Evolutionary conservation across 768 basidiomycete genomes (phyloP), one percentile per base, ranked within the genome.

Genomic region (Suillus variegatus): DNA sequence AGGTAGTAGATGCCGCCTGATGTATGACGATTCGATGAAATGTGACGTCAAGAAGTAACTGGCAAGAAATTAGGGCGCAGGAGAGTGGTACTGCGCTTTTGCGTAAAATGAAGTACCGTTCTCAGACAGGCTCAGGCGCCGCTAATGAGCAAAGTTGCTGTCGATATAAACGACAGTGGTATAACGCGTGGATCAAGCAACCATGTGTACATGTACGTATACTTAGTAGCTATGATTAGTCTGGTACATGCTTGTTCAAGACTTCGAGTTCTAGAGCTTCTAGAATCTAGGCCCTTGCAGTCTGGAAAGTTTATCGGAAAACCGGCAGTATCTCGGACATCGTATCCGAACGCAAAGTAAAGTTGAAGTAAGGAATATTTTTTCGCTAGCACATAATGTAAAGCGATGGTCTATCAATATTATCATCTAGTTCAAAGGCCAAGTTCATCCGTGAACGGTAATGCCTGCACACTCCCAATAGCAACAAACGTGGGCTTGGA

Each of bases 401-500:
- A 43, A 20, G 58, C 58, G 25, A 28, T 60, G 40, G 57, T 60
- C 58, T 60, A 43, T 44, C 25, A 28, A 60, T 43, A 43, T 12
- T 60, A 60, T 60, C 41, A 60, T 60, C 41, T 60, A 60, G 41
- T 60, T 86, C 77, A 94, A 68, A 95, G 85, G 57, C 93, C 93
- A 65, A 95, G 78, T 76, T 94, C 93, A 72, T 95, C 93, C 70
- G 88, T 86, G 74, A 90, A 90, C 16, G 97, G 97, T 57, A 99
- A 84, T 38, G 85, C 73, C 70, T 82, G 79, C 69, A 88, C 79
- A 73, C 97, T 88, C 54, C 96, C 97, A 58, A 98, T 84, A 13
- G 89, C 91, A 47, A 98, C 94, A 69, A 84, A 94, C 32, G 94
- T 95, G 22, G 96, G 93, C 79, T 94, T 92, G 70, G 82, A 77